Evolutionary conservation across 441 rosid species (phyloP).

Genomic region (Brassica hybrid): DNA sequence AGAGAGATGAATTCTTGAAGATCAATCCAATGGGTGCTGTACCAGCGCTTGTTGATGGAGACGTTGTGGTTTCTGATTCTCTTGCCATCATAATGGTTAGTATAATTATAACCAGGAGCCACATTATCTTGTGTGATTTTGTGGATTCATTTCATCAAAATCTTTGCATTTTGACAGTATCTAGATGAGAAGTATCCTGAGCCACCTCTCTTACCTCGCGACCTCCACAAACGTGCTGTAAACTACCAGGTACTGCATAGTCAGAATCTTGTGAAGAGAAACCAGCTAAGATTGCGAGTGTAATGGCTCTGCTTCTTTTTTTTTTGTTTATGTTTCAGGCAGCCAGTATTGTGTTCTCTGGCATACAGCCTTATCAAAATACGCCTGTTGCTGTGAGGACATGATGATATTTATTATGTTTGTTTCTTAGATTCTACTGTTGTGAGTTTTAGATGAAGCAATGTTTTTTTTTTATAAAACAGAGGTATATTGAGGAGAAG

Average conservation of each 20-base stretch:
- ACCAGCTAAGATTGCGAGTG: neutral
- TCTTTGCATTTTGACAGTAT: neutral
- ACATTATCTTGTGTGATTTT: neutral
- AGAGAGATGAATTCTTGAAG: slow-evolving; percentile 29
- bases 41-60: slow-evolving; percentile 81
- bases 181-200: too few species aligned
- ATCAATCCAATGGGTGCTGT: slow-evolving; percentile 82
- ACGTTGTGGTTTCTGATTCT: slow-evolving; percentile 68
- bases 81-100: slow-evolving; percentile 53
- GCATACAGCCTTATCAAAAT: slow-evolving; percentile 85
- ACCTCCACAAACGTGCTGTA: too few species aligned
- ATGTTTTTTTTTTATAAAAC: neutral
- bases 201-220: too few species aligned
- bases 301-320: neutral
- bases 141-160: slow-evolving; percentile 16
- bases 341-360: slow-evolving; percentile 70
- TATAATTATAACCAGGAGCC: neutral
- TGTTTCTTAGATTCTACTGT: slow-evolving; percentile 8
- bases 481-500: slow-evolving; percentile 67
- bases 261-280: neutral
- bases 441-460: neutral
- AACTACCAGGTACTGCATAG: too few species aligned
- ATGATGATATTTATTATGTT: neutral
- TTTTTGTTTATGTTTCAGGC: slow-evolving; percentile 48
- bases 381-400: slow-evolving; percentile 39